phyloP scores from a whole-genome alignment of 495 filamentous ascomycete species.

The Penicillium egyptiacum region DNA sequence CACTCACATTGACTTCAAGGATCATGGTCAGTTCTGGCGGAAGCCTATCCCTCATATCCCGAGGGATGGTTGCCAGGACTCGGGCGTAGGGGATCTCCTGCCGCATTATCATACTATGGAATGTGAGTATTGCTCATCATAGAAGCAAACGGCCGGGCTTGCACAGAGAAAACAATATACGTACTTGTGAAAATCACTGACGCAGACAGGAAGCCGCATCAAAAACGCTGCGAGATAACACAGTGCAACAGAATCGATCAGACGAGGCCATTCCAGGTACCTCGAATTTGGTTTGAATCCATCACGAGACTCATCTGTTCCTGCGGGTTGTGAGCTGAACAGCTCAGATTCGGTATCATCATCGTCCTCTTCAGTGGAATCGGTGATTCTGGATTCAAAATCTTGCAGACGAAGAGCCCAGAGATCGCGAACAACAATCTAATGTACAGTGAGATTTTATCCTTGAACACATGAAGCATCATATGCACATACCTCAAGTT shows the following conservation, averaged over 20 bases:
- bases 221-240: constrained; percentile 67
- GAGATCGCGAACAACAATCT: constrained; percentile 63
- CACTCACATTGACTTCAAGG: constrained; percentile 56
- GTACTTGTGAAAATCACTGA: constrained; percentile 62
- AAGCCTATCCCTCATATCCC: constrained; percentile 63
- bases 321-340: constrained; percentile 54
- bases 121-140: constrained; percentile 14
- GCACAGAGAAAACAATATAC: constrained; percentile 3
- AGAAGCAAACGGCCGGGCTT: not conserved
- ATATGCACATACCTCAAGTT: constrained; percentile 57
- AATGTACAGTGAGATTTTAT: not conserved
- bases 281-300: constrained; percentile 25
- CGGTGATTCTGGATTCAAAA: constrained; percentile 42
- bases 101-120: constrained; percentile 35
- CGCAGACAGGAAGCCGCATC: constrained; percentile 61
- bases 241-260: constrained; percentile 62
- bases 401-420: constrained; percentile 64
- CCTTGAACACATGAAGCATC: not conserved
- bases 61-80: constrained; percentile 53
- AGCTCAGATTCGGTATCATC: constrained; percentile 36
- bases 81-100: constrained; percentile 50
- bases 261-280: constrained; percentile 49
- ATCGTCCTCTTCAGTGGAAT: constrained; percentile 33
- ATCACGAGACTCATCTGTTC: constrained; percentile 30
- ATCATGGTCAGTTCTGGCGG: constrained; percentile 57